Conservation (phyloP, 805 yeast genomes). For the Monosporozyma siamensis region DNA sequence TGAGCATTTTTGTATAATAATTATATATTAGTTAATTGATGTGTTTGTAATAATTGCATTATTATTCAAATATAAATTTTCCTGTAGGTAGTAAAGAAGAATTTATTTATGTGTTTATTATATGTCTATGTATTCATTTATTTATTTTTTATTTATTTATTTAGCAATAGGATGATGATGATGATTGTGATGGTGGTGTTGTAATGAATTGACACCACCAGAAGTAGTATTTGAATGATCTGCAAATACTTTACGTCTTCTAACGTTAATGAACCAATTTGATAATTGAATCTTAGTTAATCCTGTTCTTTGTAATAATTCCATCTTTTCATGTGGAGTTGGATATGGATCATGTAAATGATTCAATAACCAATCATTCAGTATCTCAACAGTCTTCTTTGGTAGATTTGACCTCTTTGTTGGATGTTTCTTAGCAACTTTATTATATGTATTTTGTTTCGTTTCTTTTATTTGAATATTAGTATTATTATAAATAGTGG, state of each 20-base stretch:
- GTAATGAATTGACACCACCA: background rate
- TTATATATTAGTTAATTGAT: background rate
- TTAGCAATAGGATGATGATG: background rate
- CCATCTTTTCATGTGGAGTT: slow-evolving; percentile 65
- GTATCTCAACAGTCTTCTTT: slow-evolving; percentile 61
- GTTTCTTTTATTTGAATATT: background rate
- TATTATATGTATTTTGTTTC: background rate
- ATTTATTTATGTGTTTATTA: too few species aligned
- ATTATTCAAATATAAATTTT: too few species aligned
- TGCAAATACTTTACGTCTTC: slow-evolving; percentile 55
- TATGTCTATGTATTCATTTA: too few species aligned
- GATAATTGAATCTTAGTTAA: slow-evolving; percentile 71
- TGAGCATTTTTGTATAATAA: background rate
- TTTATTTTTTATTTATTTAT: background rate
- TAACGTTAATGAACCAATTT: slow-evolving; percentile 84
- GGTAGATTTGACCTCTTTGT: slow-evolving; percentile 65
- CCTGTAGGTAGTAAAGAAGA: background rate
- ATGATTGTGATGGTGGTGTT: background rate
- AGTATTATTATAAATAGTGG: too few species aligned
- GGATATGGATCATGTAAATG: slow-evolving; percentile 81
- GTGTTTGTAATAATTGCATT: background rate
- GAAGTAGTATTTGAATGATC: slow-evolving; percentile 20
- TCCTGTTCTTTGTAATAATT: slow-evolving; percentile 61
- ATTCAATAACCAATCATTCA: slow-evolving; percentile 63
- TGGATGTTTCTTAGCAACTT: slow-evolving; percentile 1